Evolutionary conservation across 2,329 filamentous ascomycete genomes (phyloP).

Genomic region (Alternaria sp.): DNA sequence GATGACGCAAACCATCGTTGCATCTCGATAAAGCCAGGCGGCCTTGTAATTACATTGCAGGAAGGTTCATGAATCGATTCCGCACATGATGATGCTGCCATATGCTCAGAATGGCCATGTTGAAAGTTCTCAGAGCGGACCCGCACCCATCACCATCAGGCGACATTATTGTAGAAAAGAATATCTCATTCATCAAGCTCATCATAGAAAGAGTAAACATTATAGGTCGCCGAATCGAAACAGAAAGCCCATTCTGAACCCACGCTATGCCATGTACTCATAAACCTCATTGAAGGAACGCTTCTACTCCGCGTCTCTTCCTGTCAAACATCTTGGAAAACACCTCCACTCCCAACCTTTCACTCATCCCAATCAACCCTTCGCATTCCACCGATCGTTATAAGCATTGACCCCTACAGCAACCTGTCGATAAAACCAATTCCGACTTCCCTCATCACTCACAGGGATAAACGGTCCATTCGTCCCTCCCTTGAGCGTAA

Average conservation of each 20-base stretch:
- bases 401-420: slow-evolving; percentile 73
- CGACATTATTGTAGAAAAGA: neutral
- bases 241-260: slow-evolving; percentile 2
- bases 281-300: slow-evolving; percentile 2
- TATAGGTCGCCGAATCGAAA: slow-evolving; percentile 2
- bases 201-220: slow-evolving; percentile 9
- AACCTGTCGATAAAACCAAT: slow-evolving; percentile 73
- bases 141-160: neutral
- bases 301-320: neutral
- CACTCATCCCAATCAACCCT: slow-evolving; percentile 52
- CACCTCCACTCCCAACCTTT: neutral
- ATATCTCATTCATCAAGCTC: neutral
- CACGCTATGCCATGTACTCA: slow-evolving; percentile 14
- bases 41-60: neutral
- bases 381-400: slow-evolving; percentile 72
- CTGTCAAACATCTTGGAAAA: too few species aligned
- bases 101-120: neutral
- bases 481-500: slow-evolving; percentile 86
- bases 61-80: neutral
- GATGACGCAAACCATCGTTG: neutral
- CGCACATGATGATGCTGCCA: neutral
- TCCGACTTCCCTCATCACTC: slow-evolving; percentile 79
- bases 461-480: slow-evolving; percentile 96
- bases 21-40: neutral
- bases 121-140: neutral